A percentile compares a stretch with the other conserved stretches of the same genome.
These are phyloP conservation scores for Cryphonectria radicalis DNA, from an alignment of 2,329 filamentous ascomycete species.

Conservation along the genomic window DNA sequence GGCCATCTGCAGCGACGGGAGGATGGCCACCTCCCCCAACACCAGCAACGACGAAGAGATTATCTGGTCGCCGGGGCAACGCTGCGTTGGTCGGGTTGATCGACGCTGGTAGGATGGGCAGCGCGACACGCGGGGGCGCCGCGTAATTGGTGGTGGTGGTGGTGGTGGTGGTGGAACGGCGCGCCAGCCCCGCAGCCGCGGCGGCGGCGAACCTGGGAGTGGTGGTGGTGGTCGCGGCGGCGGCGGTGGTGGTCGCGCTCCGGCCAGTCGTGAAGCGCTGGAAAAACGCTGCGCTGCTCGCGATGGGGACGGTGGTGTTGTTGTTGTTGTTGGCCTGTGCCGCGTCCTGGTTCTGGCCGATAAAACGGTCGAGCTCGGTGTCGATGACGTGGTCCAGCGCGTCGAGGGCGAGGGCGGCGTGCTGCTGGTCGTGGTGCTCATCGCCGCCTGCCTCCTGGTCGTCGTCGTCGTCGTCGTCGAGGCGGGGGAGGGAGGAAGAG, in stretches of 20 bases:
- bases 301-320: not conserved
- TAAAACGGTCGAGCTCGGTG: not conserved
- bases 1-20: no score
- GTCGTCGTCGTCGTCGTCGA: not conserved
- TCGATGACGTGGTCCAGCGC: conserved; percentile 2
- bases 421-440: no score
- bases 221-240: not conserved
- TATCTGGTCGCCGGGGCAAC: not conserved
- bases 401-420: conserved; percentile 4
- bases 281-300: not conserved
- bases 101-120: conserved; percentile 3
- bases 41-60: no score
- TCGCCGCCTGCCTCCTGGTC: not conserved
- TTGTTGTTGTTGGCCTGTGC: not conserved
- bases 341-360: not conserved
- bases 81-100: not conserved
- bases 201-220: not conserved
- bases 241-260: not conserved
- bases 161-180: not conserved
- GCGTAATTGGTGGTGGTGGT: not conserved
- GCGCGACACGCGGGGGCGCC: conserved; percentile 11
- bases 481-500: not conserved
- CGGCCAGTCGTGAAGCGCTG: not conserved
- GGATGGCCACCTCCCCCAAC: no score
- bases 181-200: not conserved